Conservation (phyloP, 2,329 filamentous ascomycete species). For the Ophiostoma piceae region DNA sequence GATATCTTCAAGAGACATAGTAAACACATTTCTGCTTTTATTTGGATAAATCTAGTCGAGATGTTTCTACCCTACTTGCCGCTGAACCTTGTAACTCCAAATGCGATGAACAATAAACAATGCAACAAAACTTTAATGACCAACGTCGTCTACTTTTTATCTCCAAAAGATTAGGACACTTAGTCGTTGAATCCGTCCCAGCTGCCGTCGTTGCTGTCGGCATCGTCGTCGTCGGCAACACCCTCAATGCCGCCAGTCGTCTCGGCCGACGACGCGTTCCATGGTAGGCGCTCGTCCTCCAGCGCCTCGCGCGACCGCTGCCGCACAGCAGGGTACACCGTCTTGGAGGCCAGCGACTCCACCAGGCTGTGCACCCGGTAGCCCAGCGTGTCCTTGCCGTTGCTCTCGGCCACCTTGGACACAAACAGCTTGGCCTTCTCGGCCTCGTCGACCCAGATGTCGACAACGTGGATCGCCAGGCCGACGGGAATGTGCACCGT, state of each 20-base stretch:
- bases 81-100: not conserved
- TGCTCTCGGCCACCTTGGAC: slow-evolving; percentile 25
- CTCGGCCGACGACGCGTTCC: slow-evolving; percentile 43
- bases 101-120: slow-evolving; percentile 14
- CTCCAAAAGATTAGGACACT: not conserved
- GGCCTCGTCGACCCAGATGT: slow-evolving; percentile 70
- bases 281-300: slow-evolving; percentile 66
- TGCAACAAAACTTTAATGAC: not conserved
- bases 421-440: slow-evolving; percentile 35
- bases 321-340: slow-evolving; percentile 66
- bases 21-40: not conserved
- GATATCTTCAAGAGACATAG: not conserved
- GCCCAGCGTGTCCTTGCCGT: slow-evolving; percentile 42
- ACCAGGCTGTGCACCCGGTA: slow-evolving; percentile 51
- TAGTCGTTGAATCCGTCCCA: slow-evolving; percentile 68
- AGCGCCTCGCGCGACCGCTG: slow-evolving; percentile 64
- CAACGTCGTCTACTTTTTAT: not conserved
- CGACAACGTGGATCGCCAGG: slow-evolving; percentile 76
- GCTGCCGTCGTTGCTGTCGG: slow-evolving; percentile 43
- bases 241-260: slow-evolving; percentile 28
- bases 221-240: slow-evolving; percentile 37
- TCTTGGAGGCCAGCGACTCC: slow-evolving; percentile 49
- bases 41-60: not conserved
- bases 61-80: not conserved
- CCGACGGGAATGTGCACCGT: slow-evolving; percentile 65